Evolutionary conservation across 805 yeast genomes (phyloP).

Genomic region (Candida morakotiae): DNA sequence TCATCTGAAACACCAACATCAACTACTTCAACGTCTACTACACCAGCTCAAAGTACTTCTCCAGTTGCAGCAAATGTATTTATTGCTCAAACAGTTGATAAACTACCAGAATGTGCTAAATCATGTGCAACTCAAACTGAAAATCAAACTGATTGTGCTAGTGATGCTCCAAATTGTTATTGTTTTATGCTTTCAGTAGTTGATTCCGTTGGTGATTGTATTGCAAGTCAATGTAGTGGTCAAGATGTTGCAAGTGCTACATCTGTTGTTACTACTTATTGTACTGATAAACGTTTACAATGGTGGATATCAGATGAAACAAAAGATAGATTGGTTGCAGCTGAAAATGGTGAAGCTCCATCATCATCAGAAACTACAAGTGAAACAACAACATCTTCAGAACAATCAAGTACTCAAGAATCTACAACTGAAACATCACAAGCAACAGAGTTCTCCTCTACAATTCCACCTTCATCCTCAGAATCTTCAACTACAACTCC

Average conservation of each 20-base stretch:
- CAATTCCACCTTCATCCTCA: background rate
- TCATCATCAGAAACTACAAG: background rate
- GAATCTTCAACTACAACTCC: background rate
- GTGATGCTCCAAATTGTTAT: conserved; percentile 38
- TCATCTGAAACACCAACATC: background rate
- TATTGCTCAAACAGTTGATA: conserved; percentile 12
- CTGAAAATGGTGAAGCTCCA: background rate
- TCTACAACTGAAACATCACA: background rate
- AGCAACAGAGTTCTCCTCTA: too few species aligned
- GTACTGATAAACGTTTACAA: background rate
- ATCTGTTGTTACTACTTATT: conserved; percentile 16
- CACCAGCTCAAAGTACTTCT: background rate
- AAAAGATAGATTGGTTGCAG: background rate
- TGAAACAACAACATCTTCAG: background rate
- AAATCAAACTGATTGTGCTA: conserved; percentile 46
- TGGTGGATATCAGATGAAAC: conserved; percentile 5
- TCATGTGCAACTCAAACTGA: conserved; percentile 28
- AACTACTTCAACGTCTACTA: background rate
- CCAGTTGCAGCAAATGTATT: conserved; percentile 30
- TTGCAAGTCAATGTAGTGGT: conserved; percentile 33
- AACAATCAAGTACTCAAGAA: background rate
- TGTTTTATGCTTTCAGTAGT: conserved; percentile 37
- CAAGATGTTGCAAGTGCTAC: conserved; percentile 24
- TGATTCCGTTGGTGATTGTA: conserved; percentile 32
- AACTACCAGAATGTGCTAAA: conserved; percentile 41